Conservation (phyloP, 208 protist genomes). For the Crithidia thermophila region DNA sequence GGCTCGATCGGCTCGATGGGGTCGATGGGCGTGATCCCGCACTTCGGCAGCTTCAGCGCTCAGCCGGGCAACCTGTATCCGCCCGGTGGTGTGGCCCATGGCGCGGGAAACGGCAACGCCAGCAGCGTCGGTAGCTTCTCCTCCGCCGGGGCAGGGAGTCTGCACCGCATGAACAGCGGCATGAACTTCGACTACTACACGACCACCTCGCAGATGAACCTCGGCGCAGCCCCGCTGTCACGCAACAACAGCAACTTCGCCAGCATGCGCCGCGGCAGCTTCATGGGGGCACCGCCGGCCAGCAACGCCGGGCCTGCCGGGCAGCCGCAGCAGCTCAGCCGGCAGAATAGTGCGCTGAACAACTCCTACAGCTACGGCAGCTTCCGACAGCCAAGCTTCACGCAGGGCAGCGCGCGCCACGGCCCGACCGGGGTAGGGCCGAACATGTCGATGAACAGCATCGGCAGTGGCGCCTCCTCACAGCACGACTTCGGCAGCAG, state of each 20-base stretch:
- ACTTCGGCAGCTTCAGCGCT: conserved; percentile 24
- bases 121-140: conserved; percentile 8
- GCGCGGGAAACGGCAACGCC: background rate
- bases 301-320: background rate
- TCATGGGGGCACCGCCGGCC: conserved; percentile 3
- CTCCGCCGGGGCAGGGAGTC: conserved; percentile 27
- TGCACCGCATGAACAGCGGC: conserved; percentile 45
- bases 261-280: conserved; percentile 23
- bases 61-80: conserved; percentile 4
- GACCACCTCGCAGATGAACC: conserved; percentile 17
- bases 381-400: conserved; percentile 32
- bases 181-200: conserved; percentile 35
- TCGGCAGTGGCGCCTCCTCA: background rate
- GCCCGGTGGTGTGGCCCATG: background rate
- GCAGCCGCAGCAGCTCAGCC: conserved; percentile 16
- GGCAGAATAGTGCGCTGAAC: conserved; percentile 17
- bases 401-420: conserved; percentile 11
- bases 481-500: conserved; percentile 7
- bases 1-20: conserved; percentile 17
- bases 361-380: conserved; percentile 35
- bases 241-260: conserved; percentile 22
- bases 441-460: conserved; percentile 28
- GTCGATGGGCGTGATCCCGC: conserved; percentile 2
- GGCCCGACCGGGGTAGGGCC: conserved; percentile 30
- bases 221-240: conserved; percentile 9